Base-by-base conservation (phyloP, 495 filamentous ascomycete species). In the Hypoxylon fuscum region DNA sequence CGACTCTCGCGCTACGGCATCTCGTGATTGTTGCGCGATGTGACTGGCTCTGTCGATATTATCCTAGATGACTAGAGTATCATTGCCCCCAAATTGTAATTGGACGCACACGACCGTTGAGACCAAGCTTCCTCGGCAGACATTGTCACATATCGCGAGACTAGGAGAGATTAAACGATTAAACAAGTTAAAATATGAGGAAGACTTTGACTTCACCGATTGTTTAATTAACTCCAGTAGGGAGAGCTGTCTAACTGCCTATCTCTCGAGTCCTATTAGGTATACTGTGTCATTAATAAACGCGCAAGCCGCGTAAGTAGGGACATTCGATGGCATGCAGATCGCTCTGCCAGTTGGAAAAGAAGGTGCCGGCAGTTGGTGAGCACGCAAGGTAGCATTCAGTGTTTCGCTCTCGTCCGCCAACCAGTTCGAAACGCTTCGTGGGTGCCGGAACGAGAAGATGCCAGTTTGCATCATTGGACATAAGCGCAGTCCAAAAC, bases 121-220 rank as follows among this genome's bases (percentile, higher is more conserved):
- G 64, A 59, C 64, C 64, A 68, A 63, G 59, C 64, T 63, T 64
- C 37, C 45, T 64, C 57, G 63, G 63, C 57, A 66, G 57, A 66
- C 57, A 31, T 48, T 58, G 58, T 62, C 49, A 50, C 58, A 35
- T 40, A 37, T 58, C 56, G 42, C 42, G 21, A 58, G 46, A 38
- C 51, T 31, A 25, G 32, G 18, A 15, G 43, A 43, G 29, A 43
- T n/a, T n/a, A n/a, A n/a, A n/a, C n/a, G n/a, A n/a, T n/a, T n/a
- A n/a, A n/a, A n/a, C n/a, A n/a, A n/a, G n/a, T n/a, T n/a, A n/a
- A n/a, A n/a, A n/a, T n/a, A n/a, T 32, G 63, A 66, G 49, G 56
- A 47, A 60, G 34, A 34, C n/a, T 12, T 52, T 31, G 27, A 47
- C 37, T 55, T 46, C 41, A 49, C 50, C 55, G 62, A 48, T 55